Conservation (phyloP, 257 asterid species). For the Thymus mandschuricus region DNA sequence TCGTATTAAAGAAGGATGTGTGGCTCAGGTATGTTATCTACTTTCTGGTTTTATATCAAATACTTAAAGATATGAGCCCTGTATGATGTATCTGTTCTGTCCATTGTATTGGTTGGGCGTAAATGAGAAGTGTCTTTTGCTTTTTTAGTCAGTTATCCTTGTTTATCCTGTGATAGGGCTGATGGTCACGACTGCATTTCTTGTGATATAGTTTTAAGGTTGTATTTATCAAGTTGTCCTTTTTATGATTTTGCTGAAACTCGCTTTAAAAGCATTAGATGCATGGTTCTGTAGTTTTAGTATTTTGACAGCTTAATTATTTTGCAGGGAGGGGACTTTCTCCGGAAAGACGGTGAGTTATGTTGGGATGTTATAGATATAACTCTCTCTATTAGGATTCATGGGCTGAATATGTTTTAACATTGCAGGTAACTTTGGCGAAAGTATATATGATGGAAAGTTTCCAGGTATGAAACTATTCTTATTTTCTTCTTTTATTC, state of each 20-base stretch:
- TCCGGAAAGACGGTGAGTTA: constrained; percentile 84
- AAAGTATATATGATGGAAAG: constrained; percentile 77
- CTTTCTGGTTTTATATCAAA: constrained; percentile 10
- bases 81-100: constrained; percentile 34
- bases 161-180: constrained; percentile 94
- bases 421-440: constrained; percentile 82
- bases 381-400: constrained; percentile 11
- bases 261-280: no score
- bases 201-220: no score
- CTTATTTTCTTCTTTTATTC: constrained; percentile 20
- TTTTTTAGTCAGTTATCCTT: constrained; percentile 72
- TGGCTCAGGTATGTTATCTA: constrained; percentile 74
- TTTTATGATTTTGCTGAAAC: no score
- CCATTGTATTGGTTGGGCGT: constrained; percentile 39
- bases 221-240: no score
- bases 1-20: constrained; percentile 70
- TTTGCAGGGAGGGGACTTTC: constrained; percentile 97
- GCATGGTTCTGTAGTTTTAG: constrained; percentile 22
- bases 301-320: constrained; percentile 32
- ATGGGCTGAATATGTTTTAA: constrained; percentile 29
- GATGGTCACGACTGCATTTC: constrained; percentile 84
- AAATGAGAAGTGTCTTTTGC: constrained; percentile 48
- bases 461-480: constrained; percentile 78
- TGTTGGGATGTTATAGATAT: constrained; percentile 13
- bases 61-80: constrained; percentile 24